Conservation (phyloP, 192 early-diverging fungal genomes). For the Umbelopsis sp. region DNA sequence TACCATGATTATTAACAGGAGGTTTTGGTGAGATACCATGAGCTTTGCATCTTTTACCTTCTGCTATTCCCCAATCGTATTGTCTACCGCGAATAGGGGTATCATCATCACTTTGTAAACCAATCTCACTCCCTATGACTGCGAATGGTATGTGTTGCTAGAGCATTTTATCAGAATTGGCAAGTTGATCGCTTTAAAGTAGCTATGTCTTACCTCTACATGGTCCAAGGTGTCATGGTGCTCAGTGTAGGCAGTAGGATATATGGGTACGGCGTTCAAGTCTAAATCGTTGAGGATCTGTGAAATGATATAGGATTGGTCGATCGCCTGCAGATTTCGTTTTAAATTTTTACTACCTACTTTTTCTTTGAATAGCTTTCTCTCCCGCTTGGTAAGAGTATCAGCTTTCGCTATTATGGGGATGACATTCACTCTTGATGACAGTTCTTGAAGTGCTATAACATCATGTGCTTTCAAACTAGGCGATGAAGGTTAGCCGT, state of each 20-base stretch:
- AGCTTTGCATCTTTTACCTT: constrained; percentile 46
- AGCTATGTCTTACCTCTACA: constrained; percentile 52
- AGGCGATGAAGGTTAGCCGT: not conserved
- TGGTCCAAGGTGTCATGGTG: constrained; percentile 67
- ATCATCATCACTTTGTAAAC: constrained; percentile 60
- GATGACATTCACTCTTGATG: constrained; percentile 78
- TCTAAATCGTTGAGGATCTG: constrained; percentile 70
- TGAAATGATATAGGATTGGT: not conserved
- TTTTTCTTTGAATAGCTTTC: constrained; percentile 61
- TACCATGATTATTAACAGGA: not conserved
- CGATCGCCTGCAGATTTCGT: not conserved
- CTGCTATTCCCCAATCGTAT: constrained; percentile 81
- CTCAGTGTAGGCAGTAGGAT: constrained; percentile 75
- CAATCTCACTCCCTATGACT: constrained; percentile 78
- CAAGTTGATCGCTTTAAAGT: not conserved
- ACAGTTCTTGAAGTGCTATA: constrained; percentile 66
- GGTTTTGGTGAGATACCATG: not conserved
- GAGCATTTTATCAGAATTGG: not conserved
- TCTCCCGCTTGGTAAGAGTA: constrained; percentile 68
- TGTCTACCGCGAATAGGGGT: constrained; percentile 67
- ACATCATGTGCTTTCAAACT: constrained; percentile 62
- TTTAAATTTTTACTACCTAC: constrained; percentile 43
- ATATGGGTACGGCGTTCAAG: constrained; percentile 62
- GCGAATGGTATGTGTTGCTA: constrained; percentile 79
- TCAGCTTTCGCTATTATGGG: constrained; percentile 87